Evolutionary conservation across 495 filamentous ascomycete species (phyloP).

Genomic region (Aspergillus baeticus): DNA sequence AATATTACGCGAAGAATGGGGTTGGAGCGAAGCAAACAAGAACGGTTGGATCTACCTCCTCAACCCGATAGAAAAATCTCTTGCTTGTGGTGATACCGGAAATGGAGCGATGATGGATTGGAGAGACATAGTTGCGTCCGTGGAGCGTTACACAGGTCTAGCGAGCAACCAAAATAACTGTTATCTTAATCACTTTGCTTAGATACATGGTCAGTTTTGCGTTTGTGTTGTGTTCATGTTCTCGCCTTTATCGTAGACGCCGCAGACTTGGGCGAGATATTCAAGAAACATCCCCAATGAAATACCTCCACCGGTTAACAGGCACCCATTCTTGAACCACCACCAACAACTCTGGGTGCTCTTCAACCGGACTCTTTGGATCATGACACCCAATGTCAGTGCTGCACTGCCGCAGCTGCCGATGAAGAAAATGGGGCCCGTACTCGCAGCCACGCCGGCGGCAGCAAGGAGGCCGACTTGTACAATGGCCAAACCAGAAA

Average conservation of each 20-base stretch:
- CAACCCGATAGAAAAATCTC: conserved; percentile 62
- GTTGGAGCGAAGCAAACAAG: conserved; percentile 34
- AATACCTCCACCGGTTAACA: conserved; percentile 68
- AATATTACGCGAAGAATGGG: conserved; percentile 75
- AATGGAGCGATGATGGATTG: conserved; percentile 77
- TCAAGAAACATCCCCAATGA: conserved; percentile 61
- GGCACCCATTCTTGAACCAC: conserved; percentile 85
- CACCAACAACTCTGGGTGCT: conserved; percentile 88
- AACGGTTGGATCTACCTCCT: conserved; percentile 77
- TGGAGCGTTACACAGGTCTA: conserved; percentile 41
- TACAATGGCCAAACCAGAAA: conserved; percentile 69
- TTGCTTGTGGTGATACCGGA: conserved; percentile 82
- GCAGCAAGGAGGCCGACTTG: conserved; percentile 80
- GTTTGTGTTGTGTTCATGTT: neutral
- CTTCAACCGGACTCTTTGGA: conserved; percentile 81
- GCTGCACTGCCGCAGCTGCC: conserved; percentile 83
- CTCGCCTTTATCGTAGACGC: conserved; percentile 26
- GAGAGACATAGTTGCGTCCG: conserved; percentile 63
- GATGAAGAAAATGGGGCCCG: conserved; percentile 81
- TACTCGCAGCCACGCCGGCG: conserved; percentile 70
- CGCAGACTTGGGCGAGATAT: conserved; percentile 47
- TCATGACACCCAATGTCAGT: conserved; percentile 78
- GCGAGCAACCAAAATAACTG: neutral
- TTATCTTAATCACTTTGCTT: neutral
- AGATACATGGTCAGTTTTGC: neutral